Base-by-base conservation (phyloP, 306 rosid genomes). In the Cajanus cajan region DNA sequence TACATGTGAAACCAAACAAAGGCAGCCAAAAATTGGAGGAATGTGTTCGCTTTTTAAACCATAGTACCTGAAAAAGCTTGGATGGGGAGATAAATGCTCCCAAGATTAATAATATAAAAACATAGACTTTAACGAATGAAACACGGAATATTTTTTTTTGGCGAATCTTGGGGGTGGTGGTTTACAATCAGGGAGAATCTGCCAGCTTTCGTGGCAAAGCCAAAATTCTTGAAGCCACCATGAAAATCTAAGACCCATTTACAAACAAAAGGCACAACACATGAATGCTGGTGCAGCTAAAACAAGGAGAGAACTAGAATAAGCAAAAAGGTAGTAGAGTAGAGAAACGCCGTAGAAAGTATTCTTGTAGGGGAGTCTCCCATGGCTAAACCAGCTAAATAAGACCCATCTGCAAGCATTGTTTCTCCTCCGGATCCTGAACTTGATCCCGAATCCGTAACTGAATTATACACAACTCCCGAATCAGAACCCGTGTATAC, bases 301-400 rank as follows among this genome's bases (percentile, higher is more conserved):
- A 84, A 28, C 40, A 86, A 78, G 45, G 80, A 55, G 41, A 89
- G 14, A 28, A 28, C 1, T 28, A 3, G 31, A 52, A 82, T 16
- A 34, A 79, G 47, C 6, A 74, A 77, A 57, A 88, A 19, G 70
- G 68, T 11, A 78, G 4, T 10, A 37, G 22, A 37, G 76, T 34
- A 54, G 31, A 64, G 1, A 37, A 85, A 55, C 4, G 68, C 51
- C 4, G 82, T 78, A 8, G 76, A 62, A 43, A 74, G 15, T 50
- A 81, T 69, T 25, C 59, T 73, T 25, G 67, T 86, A 6, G 88
- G 40, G 9, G 98, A 85, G 50, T 87, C 92, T 64, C 98, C 98
- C 98, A 94, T 90, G n/a, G 98, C 98, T 51, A 94, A 82, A 74
- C 98, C 98, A 80, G 97, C 97, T 80, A 94, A 67, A 89, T 94